phyloP scores from a whole-genome alignment of 108 stramenopile species.

The Nannochloropsis gaditana region DNA sequence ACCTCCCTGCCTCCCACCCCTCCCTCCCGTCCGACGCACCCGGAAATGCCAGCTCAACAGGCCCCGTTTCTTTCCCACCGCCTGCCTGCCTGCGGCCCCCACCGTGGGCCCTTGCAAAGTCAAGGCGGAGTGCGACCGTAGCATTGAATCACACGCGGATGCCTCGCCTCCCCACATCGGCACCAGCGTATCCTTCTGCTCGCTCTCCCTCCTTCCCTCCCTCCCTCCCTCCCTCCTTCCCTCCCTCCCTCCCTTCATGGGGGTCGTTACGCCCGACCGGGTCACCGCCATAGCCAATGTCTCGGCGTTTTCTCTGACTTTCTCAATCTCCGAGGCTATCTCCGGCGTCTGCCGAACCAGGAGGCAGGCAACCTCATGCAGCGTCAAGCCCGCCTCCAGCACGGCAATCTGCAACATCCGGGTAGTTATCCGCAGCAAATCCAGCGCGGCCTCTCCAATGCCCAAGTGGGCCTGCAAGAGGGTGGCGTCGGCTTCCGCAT shows the following conservation, averaged over 20 bases:
- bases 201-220: no score
- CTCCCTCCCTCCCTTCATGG: not conserved
- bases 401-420: conserved; percentile 28
- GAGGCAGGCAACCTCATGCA: conserved; percentile 46
- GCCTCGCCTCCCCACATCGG: no score
- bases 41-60: no score
- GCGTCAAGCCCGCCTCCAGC: conserved; percentile 31
- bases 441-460: conserved; percentile 25
- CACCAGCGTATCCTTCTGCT: no score
- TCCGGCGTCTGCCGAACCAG: conserved; percentile 32
- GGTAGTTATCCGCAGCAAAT: conserved; percentile 15
- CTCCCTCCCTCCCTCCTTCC: not conserved
- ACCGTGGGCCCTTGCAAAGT: no score
- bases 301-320: conserved; percentile 18
- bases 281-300: not conserved
- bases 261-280: not conserved
- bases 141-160: no score
- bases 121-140: no score
- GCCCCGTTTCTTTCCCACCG: no score
- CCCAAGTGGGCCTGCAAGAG: conserved; percentile 24
- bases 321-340: conserved; percentile 39
- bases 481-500: conserved; percentile 26
- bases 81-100: no score
- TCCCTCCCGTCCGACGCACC: no score
- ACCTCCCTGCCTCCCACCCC: no score